Base-by-base conservation (phyloP, 352 stramenopile species). In the Phytopythium chamaehyphon region DNA sequence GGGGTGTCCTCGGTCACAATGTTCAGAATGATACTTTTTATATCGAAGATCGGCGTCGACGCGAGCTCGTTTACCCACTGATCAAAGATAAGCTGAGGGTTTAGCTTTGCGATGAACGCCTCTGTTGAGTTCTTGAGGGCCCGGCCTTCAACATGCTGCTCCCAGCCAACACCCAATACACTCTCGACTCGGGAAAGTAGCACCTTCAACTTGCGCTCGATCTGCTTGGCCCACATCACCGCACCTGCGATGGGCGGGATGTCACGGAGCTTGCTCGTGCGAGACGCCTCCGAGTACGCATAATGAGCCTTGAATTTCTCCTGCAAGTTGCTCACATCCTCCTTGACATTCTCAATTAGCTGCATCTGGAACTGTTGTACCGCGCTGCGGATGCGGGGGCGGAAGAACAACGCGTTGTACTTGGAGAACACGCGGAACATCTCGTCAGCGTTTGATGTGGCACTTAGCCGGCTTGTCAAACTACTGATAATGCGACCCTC, bases 201-300 rank as follows among this genome's bases (percentile, higher is more conserved):
- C 53, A 95, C 87, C 69, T 98, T 89, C 14, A 99, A 70, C 67
- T 99, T 98, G n/a, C 96, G 83, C 68, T 99, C 97, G 73, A 99
- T 99, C 73, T 99, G 97, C 61, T 98, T 98, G 15, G 96, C 97
- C 98, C 98, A 99, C 63, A 99, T 92, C 40, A 99, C 98, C 45
- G 98, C 98, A 24, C 96, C 97, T 33, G 93, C 93, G 35, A 99
- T 95, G 21, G 96, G 96, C 18, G 98, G 97, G 35, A 99, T 98
- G 51, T 99, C 97, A 44, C 96, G 84, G 23, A 99, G 61, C 52
- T 94, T 94, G 49, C 93, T 97, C 57, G 98, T 96, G 21, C 84
- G 77, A 23, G 89, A 96, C 14, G 96, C 95, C 48, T 98, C 85
- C 0, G 95, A 99, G n/a, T 96, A 90, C 36, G 98, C 94, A 62